A percentile compares a stretch with the other conserved stretches of the same genome.
Conservation (phyloP, 2,329 filamentous ascomycete species). For the Pseudogymnoascus sp. region DNA sequence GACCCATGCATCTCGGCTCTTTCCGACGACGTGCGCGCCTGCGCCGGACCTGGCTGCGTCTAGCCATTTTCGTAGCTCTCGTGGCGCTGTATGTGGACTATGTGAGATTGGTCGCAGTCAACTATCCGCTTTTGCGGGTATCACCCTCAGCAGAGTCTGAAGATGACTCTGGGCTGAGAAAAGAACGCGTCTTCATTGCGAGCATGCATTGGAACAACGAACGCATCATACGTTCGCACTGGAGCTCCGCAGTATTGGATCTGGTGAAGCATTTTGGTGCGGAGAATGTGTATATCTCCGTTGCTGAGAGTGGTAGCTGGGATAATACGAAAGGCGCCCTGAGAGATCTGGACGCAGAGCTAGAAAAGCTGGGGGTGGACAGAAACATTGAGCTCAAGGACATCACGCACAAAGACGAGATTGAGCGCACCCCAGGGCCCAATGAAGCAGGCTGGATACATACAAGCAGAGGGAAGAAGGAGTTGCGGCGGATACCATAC, state of each 20-base stretch:
- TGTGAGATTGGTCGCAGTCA: not conserved
- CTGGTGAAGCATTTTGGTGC: slow-evolving; percentile 51
- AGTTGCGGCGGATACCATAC: slow-evolving; percentile 62
- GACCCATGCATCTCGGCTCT: slow-evolving; percentile 13
- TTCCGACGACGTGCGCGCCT: slow-evolving; percentile 14
- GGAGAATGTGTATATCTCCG: slow-evolving; percentile 60
- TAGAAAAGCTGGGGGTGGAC: slow-evolving; percentile 46
- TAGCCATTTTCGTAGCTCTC: slow-evolving; percentile 11
- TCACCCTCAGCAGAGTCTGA: not conserved
- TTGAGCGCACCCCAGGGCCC: slow-evolving; percentile 36
- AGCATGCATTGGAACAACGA: slow-evolving; percentile 64
- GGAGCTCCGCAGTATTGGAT: slow-evolving; percentile 53
- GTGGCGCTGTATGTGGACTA: slow-evolving; percentile 15
- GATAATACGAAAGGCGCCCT: slow-evolving; percentile 61
- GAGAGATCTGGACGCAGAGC: slow-evolving; percentile 45
- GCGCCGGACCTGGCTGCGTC: slow-evolving; percentile 13
- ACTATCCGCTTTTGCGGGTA: slow-evolving; percentile 9
- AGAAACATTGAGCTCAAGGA: slow-evolving; percentile 51
- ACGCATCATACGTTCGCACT: slow-evolving; percentile 50
- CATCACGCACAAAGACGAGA: slow-evolving; percentile 51
- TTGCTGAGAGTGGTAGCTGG: slow-evolving; percentile 63
- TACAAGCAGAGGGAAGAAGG: slow-evolving; percentile 45
- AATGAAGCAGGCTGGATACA: slow-evolving; percentile 55
- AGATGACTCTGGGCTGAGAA: slow-evolving; percentile 5
- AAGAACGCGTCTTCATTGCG: slow-evolving; percentile 55